phyloP scores from a whole-genome alignment of 371 early-diverging fungal species.

The Mortierella sp. region DNA sequence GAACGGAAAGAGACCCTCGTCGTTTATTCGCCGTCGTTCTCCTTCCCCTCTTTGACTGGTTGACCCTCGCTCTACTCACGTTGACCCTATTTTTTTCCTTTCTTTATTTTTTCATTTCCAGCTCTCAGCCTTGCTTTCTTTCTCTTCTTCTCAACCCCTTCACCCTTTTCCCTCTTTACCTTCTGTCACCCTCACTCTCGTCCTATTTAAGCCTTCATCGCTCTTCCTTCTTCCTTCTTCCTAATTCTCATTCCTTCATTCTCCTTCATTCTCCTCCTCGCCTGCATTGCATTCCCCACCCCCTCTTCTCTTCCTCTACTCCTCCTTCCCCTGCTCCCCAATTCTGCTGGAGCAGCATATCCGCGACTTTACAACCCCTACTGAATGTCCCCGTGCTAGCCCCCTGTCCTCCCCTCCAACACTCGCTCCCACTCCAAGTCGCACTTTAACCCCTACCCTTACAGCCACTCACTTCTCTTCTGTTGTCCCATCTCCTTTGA shows the following conservation, averaged over 20 bases:
- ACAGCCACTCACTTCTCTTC: neutral
- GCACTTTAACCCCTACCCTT: neutral
- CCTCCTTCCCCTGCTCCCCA: constrained; percentile 8
- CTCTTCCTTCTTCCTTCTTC: neutral
- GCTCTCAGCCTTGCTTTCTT: neutral
- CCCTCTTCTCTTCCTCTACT: neutral
- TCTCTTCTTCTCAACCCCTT: neutral
- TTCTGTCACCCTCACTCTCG: neutral
- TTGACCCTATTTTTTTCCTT: neutral
- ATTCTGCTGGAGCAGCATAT: constrained; percentile 17
- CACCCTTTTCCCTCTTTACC: neutral
- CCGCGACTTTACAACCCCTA: neutral
- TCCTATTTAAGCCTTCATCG: no score
- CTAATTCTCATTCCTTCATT: neutral
- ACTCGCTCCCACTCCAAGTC: neutral
- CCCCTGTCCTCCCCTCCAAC: neutral
- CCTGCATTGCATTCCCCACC: neutral
- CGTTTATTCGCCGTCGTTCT: no score
- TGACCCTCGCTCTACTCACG: neutral
- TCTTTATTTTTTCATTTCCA: neutral
- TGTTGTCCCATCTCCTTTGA: neutral
- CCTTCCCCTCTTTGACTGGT: neutral
- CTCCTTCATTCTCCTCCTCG: neutral
- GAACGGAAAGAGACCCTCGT: no score
- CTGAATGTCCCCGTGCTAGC: constrained; percentile 1